These are phyloP conservation scores for Fusarium sp. DNA, from an alignment of 2,329 filamentous ascomycete species.

Conservation along the genomic window DNA sequence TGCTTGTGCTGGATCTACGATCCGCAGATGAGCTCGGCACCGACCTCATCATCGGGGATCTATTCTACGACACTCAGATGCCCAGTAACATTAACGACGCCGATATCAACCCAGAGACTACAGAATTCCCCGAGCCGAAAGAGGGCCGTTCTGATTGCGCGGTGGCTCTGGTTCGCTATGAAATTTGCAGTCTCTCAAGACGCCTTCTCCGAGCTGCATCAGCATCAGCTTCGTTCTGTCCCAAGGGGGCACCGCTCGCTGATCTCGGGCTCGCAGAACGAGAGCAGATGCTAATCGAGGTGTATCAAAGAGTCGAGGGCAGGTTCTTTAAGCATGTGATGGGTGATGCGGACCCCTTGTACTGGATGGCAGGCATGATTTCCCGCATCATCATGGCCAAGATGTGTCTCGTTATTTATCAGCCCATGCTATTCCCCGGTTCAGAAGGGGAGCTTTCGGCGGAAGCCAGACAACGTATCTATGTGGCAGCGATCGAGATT, in stretches of 20 bases:
- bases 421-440: slow-evolving; percentile 75
- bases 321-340: slow-evolving; percentile 66
- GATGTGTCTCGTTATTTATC: slow-evolving; percentile 81
- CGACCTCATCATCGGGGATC: slow-evolving; percentile 56
- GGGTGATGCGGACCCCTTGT: slow-evolving; percentile 63
- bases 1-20: slow-evolving; percentile 67
- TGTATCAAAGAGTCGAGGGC: slow-evolving; percentile 65
- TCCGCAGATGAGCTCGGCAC: slow-evolving; percentile 66
- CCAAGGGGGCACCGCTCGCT: slow-evolving; percentile 39
- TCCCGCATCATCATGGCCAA: slow-evolving; percentile 80
- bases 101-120: slow-evolving; percentile 60
- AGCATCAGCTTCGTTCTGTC: slow-evolving; percentile 48
- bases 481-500: slow-evolving; percentile 79
- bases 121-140: slow-evolving; percentile 59
- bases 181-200: slow-evolving; percentile 59
- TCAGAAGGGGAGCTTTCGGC: slow-evolving; percentile 67
- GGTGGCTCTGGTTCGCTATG: slow-evolving; percentile 61
- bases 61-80: slow-evolving; percentile 60
- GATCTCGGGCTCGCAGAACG: slow-evolving; percentile 49
- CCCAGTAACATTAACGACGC: slow-evolving; percentile 64
- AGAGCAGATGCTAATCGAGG: slow-evolving; percentile 62
- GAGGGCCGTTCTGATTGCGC: slow-evolving; percentile 66
- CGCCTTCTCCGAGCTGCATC: slow-evolving; percentile 51
- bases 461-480: slow-evolving; percentile 75
- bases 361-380: slow-evolving; percentile 77